Conservation (phyloP, 306 rosid species). For the Quercus rubra region DNA sequence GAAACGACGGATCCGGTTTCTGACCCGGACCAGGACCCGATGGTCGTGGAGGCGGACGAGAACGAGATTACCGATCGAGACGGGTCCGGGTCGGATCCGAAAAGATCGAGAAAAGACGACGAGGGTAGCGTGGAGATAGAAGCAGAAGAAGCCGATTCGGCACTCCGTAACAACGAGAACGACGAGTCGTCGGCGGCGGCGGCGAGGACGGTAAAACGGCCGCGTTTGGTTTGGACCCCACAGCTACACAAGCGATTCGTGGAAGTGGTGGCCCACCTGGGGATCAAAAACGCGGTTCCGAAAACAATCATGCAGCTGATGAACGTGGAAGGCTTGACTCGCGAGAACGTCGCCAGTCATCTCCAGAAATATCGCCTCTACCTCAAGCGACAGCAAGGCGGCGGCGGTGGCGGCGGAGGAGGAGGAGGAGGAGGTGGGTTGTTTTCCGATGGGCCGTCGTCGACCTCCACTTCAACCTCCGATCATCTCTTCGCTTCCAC, state of each 20-base stretch:
- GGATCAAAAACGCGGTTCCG: slow-evolving; percentile 89
- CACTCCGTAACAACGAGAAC: slow-evolving; percentile 35
- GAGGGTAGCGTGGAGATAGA: slow-evolving; percentile 23
- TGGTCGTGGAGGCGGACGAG: slow-evolving; percentile 42
- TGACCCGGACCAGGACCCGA: slow-evolving; percentile 32
- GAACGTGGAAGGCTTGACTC: slow-evolving; percentile 94
- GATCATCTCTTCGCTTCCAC: no score
- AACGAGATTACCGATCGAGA: slow-evolving; percentile 37
- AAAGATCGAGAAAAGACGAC: slow-evolving; percentile 58
- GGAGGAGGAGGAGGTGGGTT: no score
- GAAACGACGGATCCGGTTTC: background rate
- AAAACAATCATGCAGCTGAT: slow-evolving; percentile 91
- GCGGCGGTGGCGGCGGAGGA: no score
- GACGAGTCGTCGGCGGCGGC: slow-evolving; percentile 36
- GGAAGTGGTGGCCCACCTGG: slow-evolving; percentile 85
- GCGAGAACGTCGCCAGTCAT: slow-evolving; percentile 94
- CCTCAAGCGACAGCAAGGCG: slow-evolving; percentile 79
- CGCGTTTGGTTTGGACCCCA: slow-evolving; percentile 88
- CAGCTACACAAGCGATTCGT: slow-evolving; percentile 91
- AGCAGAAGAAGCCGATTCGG: slow-evolving; percentile 56
- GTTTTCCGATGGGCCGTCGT: no score
- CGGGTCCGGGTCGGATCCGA: slow-evolving; percentile 51
- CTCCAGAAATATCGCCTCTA: slow-evolving; percentile 89
- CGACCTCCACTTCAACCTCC: no score
- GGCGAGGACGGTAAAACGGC: slow-evolving; percentile 52